A percentile compares a stretch with the other conserved stretches of the same genome.
Conservation (phyloP, 179 eudicot species). For the Sideroxylon spinosum region DNA sequence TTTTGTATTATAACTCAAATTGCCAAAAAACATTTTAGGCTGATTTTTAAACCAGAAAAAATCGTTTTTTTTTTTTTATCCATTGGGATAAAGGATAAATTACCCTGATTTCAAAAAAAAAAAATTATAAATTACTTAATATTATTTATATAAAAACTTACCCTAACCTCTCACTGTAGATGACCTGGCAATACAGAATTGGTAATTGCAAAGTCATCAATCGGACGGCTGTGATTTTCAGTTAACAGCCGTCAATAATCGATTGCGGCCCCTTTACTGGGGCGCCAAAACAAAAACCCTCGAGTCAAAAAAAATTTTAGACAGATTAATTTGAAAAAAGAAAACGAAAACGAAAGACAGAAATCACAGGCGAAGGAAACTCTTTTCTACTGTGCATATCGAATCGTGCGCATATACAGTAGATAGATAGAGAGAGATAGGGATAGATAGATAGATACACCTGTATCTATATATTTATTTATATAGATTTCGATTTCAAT, state of each 20-base stretch:
- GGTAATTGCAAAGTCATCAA: neutral
- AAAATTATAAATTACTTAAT: too few relatives aligned
- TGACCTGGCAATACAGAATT: neutral
- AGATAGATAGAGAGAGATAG: neutral
- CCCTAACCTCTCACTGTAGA: too few relatives aligned
- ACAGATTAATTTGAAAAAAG: neutral
- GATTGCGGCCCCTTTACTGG: neutral
- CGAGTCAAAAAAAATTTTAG: neutral
- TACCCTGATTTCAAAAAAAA: too few relatives aligned
- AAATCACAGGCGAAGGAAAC: too few relatives aligned
- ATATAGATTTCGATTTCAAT: neutral
- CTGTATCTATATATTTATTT: neutral
- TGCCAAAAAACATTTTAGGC: too few relatives aligned
- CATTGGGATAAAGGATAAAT: too few relatives aligned
- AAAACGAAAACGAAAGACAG: neutral
- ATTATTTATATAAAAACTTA: too few relatives aligned
- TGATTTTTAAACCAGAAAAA: too few relatives aligned
- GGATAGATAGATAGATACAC: neutral
- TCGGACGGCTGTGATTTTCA: neutral
- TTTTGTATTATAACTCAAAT: too few relatives aligned
- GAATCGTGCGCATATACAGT: neutral
- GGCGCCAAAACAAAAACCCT: constrained; percentile 12
- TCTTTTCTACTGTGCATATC: too few relatives aligned
- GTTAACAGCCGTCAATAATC: neutral
- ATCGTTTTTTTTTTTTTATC: too few relatives aligned